Evolutionary conservation across 108 stramenopile genomes (phyloP).

Genomic region (Nitzschia sp.): DNA sequence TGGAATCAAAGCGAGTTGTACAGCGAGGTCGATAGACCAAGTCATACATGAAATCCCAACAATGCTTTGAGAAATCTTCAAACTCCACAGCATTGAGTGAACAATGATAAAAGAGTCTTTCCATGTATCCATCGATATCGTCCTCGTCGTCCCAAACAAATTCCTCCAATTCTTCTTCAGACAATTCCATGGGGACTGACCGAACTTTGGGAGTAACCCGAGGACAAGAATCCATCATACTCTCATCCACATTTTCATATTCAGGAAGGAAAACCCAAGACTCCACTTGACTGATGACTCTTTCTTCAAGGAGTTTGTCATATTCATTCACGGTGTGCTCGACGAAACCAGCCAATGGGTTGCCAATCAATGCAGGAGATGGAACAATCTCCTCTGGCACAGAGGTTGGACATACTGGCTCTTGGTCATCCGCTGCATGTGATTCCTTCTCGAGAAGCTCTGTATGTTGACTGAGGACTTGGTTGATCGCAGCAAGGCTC

Average conservation of each 20-base stretch:
- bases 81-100: not conserved
- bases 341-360: not conserved
- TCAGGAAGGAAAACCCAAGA: not conserved
- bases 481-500: not conserved
- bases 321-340: not conserved
- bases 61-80: not conserved
- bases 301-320: not conserved
- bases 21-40: slow-evolving; percentile 24
- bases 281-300: slow-evolving; percentile 1
- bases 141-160: slow-evolving; percentile 19
- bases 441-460: not conserved
- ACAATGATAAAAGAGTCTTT: slow-evolving; percentile 2
- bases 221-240: slow-evolving; percentile 1
- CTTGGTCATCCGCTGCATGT: not conserved
- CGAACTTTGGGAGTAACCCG: slow-evolving; percentile 5
- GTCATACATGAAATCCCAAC: slow-evolving; percentile 10
- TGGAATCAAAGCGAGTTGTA: slow-evolving; percentile 30
- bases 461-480: not conserved
- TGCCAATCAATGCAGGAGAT: not conserved
- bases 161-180: slow-evolving; percentile 8
- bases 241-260: not conserved
- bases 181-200: not conserved
- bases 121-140: slow-evolving; percentile 18
- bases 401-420: not conserved
- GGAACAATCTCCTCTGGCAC: not conserved